These are phyloP conservation scores for Aspergillus puulaauensis DNA, from an alignment of 2,329 filamentous ascomycete species.

Conservation along the genomic window DNA sequence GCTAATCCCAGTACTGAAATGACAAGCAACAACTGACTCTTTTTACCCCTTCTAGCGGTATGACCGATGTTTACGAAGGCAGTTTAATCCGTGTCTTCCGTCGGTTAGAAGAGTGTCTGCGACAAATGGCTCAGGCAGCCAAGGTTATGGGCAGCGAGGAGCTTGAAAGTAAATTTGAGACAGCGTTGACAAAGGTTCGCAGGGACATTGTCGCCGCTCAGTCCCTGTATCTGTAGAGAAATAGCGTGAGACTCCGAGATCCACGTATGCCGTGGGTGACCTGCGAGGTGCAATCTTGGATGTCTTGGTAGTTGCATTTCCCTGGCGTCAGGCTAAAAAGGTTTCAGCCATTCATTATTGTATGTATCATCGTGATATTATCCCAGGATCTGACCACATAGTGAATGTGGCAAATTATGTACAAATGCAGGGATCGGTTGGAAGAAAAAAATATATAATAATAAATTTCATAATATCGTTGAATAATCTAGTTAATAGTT, in stretches of 20 bases:
- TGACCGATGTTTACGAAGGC: conserved; percentile 98
- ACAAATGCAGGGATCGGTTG: background rate
- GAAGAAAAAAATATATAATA: background rate
- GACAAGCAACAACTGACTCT: conserved; percentile 5
- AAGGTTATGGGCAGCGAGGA: conserved; percentile 99
- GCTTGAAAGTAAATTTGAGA: conserved; percentile 86
- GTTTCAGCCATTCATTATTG: conserved; percentile 12
- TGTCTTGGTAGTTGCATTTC: conserved; percentile 21
- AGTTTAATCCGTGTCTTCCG: conserved; percentile 95
- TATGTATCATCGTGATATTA: conserved; percentile 7
- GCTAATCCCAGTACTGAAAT: background rate
- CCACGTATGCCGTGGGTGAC: background rate
- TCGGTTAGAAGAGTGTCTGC: conserved; percentile 85
- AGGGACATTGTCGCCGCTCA: conserved; percentile 94
- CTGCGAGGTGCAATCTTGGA: conserved; percentile 8
- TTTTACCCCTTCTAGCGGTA: conserved; percentile 66
- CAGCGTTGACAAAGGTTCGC: conserved; percentile 78
- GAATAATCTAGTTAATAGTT: background rate
- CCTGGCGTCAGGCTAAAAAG: conserved; percentile 22
- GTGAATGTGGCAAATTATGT: conserved; percentile 3
- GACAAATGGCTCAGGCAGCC: conserved; percentile 91
- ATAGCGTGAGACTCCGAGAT: background rate
- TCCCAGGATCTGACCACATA: background rate
- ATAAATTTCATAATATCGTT: background rate
- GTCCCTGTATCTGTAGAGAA: conserved; percentile 76